Conservation (phyloP, 306 rosid genomes). For the Cucumis cinereus region DNA sequence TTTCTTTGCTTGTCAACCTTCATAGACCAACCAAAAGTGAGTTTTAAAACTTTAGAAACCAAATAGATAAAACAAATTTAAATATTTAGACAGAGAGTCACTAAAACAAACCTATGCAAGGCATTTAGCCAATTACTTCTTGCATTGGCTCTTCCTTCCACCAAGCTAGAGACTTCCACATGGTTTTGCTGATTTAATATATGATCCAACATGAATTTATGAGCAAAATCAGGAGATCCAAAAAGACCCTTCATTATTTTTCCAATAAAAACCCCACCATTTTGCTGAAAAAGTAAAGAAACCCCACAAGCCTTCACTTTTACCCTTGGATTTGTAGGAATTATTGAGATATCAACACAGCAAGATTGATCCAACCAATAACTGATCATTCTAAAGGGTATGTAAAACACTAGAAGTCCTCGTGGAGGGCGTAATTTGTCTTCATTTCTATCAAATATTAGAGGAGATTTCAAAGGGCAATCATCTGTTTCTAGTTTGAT, state of each 20-base stretch:
- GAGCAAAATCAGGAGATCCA: neutral
- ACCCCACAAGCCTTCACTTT: slow-evolving; percentile 4
- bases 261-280: neutral
- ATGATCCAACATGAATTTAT: slow-evolving; percentile 2
- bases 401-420: neutral
- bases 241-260: neutral
- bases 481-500: neutral
- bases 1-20: too few species aligned
- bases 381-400: neutral
- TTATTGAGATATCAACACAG: neutral
- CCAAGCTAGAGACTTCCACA: neutral
- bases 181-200: slow-evolving; percentile 1
- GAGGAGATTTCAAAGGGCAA: neutral
- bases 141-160: slow-evolving; percentile 2
- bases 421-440: neutral
- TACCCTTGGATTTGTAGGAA: neutral
- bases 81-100: too few species aligned
- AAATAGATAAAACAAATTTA: too few species aligned
- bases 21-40: too few species aligned
- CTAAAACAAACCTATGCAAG: neutral
- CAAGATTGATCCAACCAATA: neutral
- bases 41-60: too few species aligned
- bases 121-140: slow-evolving; percentile 3
- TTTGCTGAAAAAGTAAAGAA: neutral
- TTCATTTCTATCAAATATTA: neutral